These are phyloP conservation scores for Scenedesmus sp. DNA, from an alignment of 163 green algal species.

Conservation along the genomic window DNA sequence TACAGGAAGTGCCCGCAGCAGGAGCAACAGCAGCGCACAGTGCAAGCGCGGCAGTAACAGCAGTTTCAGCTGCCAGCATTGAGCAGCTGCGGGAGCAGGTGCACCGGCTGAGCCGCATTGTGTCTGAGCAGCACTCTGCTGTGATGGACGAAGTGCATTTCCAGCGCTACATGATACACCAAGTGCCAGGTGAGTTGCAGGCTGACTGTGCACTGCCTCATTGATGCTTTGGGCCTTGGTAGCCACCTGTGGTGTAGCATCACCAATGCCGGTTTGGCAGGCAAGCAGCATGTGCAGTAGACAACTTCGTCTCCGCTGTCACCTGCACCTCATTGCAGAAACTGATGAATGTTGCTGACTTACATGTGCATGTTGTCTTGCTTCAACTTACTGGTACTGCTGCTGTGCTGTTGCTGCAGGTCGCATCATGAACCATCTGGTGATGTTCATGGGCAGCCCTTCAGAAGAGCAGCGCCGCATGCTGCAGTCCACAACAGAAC, in stretches of 20 bases:
- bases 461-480: constrained; percentile 38
- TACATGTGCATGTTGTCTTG: no score
- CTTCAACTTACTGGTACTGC: background rate
- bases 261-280: background rate
- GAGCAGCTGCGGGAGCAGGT: constrained; percentile 41
- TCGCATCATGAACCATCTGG: constrained; percentile 44
- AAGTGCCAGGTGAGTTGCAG: constrained; percentile 18
- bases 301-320: no score
- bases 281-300: background rate
- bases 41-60: background rate
- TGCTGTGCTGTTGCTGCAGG: constrained; percentile 10
- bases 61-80: constrained; percentile 16
- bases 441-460: constrained; percentile 42
- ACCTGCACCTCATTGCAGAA: no score
- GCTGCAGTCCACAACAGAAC: constrained; percentile 34
- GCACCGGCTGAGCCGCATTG: background rate
- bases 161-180: constrained; percentile 51
- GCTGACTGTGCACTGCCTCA: background rate
- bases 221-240: background rate
- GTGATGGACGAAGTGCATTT: constrained; percentile 39
- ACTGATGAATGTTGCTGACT: no score
- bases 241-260: background rate
- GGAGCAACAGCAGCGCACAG: background rate
- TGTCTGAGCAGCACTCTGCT: constrained; percentile 31
- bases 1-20: background rate